phyloP scores from a whole-genome alignment of 305 asterid genomes.

The Striga hermonthica region DNA sequence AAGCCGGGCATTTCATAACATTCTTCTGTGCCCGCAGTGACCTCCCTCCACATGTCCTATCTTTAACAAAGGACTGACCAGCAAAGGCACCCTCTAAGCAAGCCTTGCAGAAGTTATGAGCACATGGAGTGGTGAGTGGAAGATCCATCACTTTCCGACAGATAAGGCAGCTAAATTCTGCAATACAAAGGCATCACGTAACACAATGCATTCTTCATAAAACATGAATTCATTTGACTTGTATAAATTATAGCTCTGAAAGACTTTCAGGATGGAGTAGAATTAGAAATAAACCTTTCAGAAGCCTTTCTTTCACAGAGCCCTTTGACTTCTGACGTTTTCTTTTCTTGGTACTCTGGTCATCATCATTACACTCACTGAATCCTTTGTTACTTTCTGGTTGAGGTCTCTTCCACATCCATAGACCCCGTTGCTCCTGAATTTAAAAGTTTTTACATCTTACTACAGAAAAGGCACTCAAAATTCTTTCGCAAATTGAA shows the following conservation, averaged over 20 bases:
- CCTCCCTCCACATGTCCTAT: constrained; percentile 74
- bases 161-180: constrained; percentile 77
- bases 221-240: background rate
- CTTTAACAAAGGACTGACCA: constrained; percentile 61
- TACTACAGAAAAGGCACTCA: no score
- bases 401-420: constrained; percentile 74
- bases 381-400: constrained; percentile 55
- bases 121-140: constrained; percentile 91
- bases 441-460: constrained; percentile 19
- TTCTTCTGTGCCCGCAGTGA: constrained; percentile 74
- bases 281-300: constrained; percentile 55
- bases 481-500: no score
- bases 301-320: constrained; percentile 57
- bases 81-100: constrained; percentile 81
- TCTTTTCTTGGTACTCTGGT: constrained; percentile 35
- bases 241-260: constrained; percentile 2
- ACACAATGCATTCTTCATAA: background rate
- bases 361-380: constrained; percentile 42
- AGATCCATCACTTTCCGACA: constrained; percentile 73
- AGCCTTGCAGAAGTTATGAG: constrained; percentile 85
- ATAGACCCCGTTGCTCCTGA: constrained; percentile 56
- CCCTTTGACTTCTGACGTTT: constrained; percentile 37
- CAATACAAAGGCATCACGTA: constrained; percentile 21
- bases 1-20: constrained; percentile 81
- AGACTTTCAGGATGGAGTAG: background rate